Percentiles rank a stretch among this genome's conserved stretches.
Conservation (phyloP, 345 rosid genomes). For the Chamaenerion angustifolium region DNA sequence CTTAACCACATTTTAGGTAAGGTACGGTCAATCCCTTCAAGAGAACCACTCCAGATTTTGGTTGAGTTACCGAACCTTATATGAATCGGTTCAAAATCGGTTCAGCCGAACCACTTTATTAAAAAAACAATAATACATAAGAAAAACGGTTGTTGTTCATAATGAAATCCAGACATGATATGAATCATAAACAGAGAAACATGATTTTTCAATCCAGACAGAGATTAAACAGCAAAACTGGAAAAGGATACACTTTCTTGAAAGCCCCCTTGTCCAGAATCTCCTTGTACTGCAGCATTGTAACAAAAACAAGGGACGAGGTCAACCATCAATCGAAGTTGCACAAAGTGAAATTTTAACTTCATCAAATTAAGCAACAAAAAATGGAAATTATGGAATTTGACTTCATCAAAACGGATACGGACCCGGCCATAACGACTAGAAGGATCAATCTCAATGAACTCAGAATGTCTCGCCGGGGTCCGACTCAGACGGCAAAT, state of each 20-base stretch:
- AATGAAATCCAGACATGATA: background rate
- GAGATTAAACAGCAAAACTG: conserved; percentile 1
- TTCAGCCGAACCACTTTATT: no score
- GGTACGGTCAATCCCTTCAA: no score
- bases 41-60: no score
- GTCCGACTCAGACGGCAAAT: conserved; percentile 37
- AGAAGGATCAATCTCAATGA: conserved; percentile 75
- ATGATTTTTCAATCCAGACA: background rate
- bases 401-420: conserved; percentile 3
- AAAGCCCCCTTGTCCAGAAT: conserved; percentile 92
- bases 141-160: background rate
- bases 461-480: conserved; percentile 46
- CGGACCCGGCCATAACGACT: conserved; percentile 90
- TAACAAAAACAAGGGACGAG: background rate
- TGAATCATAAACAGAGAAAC: background rate
- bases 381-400: background rate
- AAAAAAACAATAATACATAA: no score
- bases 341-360: background rate
- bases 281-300: conserved; percentile 59
- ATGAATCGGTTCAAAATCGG: no score
- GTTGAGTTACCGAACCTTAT: no score
- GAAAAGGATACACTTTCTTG: conserved; percentile 94
- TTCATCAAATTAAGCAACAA: background rate
- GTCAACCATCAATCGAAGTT: background rate
- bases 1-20: no score